Evolutionary conservation across 1,284 basidiomycete species (phyloP).

Genomic region (Microbotryum scabiosae): DNA sequence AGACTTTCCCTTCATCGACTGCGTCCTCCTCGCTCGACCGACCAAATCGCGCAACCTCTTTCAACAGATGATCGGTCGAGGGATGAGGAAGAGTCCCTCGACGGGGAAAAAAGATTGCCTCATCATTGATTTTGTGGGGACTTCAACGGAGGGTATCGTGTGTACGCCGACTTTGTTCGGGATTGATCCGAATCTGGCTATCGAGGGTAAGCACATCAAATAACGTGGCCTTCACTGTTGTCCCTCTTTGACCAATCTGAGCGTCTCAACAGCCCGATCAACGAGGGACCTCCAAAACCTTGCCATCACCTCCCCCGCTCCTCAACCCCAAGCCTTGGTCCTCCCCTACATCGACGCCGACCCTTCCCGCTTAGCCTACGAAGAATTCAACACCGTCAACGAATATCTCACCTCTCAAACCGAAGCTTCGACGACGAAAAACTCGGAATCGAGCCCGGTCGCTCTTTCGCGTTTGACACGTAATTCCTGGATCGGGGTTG

Average conservation of each 20-base stretch:
- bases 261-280: background rate
- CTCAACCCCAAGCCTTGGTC: background rate
- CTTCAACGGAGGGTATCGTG: constrained; percentile 60
- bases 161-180: constrained; percentile 81
- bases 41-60: constrained; percentile 83
- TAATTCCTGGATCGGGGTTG: constrained; percentile 74
- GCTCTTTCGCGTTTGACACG: constrained; percentile 1
- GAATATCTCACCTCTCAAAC: constrained; percentile 5
- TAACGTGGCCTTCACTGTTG: no score
- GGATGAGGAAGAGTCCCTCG: constrained; percentile 73
- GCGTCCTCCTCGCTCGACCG: constrained; percentile 59
- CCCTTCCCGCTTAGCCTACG: constrained; percentile 3
- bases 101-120: constrained; percentile 79
- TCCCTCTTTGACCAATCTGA: background rate
- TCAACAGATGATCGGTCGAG: constrained; percentile 92
- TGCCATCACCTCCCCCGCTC: background rate
- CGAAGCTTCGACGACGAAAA: background rate
- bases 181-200: constrained; percentile 60
- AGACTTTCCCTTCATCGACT: constrained; percentile 55
- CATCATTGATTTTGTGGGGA: constrained; percentile 88
- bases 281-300: background rate
- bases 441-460: background rate
- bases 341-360: background rate
- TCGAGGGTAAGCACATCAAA: constrained; percentile 48
- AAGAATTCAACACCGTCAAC: constrained; percentile 13